Base-by-base conservation (phyloP, 768 basidiomycete genomes). In the Leccinum variicolor region DNA sequence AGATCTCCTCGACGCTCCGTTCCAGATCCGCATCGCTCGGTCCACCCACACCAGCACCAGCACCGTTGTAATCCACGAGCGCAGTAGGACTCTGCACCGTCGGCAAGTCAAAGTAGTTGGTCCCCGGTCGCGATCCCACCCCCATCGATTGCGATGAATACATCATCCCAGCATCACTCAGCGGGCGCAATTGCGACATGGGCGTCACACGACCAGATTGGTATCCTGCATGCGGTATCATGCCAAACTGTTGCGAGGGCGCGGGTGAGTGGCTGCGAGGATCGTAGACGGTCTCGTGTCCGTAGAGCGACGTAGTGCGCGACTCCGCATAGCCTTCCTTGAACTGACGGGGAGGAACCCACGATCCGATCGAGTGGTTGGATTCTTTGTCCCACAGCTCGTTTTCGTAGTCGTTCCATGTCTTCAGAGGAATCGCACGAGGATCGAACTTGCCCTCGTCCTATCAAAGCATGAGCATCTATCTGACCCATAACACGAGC, bases 381-480 rank as follows among this genome's bases (percentile, higher is more conserved):
- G 92, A 94, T 63, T 96, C 94, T 72, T 94, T 94, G 69, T 97
- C 94, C 94, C 94, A 98, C 11, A 97, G 84, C 71, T 96, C 94
- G 66, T 95, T 97, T 80, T 93, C 88, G 66, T 96, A 97, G 64
- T 97, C 94, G 58, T 85, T 92, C 96, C 97, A 98, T 0, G 89
- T 92, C 76, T 98, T 98, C 63, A 98, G 81, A 8, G 96, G 96
- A 63, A 99, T 98, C 7, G 86, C 81, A 10, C 87, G 81, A 4
- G 94, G 92, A 75, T 99, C 95, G 53, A 98, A 99, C 73, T 94
- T 94, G 69, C 96, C 96, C 73, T 98, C 96, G 63, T 98, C 97
- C 93, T 94, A 47, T n/a, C 23, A 21, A 47, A 8, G 1, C 23
- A 33, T 26, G 25, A 60, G 61, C 7, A 57, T 47, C 63, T 25